Base-by-base conservation (phyloP, 2,329 filamentous ascomycete species). In the Colletotrichum sp. region DNA sequence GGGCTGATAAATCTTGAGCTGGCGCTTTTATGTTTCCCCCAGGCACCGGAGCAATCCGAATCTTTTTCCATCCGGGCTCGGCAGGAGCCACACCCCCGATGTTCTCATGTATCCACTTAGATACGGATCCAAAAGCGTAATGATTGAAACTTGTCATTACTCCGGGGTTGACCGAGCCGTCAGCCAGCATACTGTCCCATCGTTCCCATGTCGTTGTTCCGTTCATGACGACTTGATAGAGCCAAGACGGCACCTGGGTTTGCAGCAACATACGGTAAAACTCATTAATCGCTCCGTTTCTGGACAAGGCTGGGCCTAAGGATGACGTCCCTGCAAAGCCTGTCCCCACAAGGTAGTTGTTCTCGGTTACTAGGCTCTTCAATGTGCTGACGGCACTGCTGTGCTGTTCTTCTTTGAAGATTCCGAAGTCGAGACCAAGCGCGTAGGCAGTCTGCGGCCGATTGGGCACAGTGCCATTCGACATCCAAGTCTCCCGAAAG, bases 121-220 rank as follows among this genome's bases (percentile, higher is more conserved):
- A 86, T 1, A 90, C 86, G 1, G 86, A 85, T 0, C 88, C 87
- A 19, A 88, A 85, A 0, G 88, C 85, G 70, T 89, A 90, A 76
- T 90, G 87, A 39, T 89, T 88, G 74, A 88, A 88, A 25, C 86
- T 88, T 0, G 87, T 88, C 88, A 89, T 89, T 22, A 81, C 78
- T 1, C 87, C 85, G 0, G 85, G 82, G 69, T 89, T 90, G n/a
- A 89, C 78, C 0, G 76, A 81, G 0, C 87, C 87, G 72, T 89
- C 81, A 0, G 85, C 81, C 1, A 88, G 78, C 34, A 90, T 80
- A 32, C 84, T 86, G 57, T 90, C 87, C 88, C 88, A 90, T 3
- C 88, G 83, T 77, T 90, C 88, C 88, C 88, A 90, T 0, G 85
- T 87, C 0, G 88, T 90, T 0, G 88, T 90, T 0, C 83, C 88